These are phyloP conservation scores for Plasmodium vivax DNA, from an alignment of 169 alveolate genomes.

Conservation along the genomic window DNA sequence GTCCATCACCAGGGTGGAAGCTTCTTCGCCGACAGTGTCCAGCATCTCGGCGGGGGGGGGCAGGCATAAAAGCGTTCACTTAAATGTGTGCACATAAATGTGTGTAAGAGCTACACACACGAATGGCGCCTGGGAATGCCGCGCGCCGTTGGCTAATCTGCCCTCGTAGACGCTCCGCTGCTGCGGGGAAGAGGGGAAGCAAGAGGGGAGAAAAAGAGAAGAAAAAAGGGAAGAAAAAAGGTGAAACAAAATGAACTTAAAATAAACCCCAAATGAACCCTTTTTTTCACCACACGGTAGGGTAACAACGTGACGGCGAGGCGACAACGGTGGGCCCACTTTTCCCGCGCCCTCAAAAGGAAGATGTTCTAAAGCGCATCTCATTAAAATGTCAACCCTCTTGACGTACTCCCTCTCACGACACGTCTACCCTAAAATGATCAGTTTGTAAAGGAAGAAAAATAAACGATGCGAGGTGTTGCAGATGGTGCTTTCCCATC, in stretches of 20 bases:
- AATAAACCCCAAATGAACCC: neutral
- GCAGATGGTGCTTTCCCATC: neutral
- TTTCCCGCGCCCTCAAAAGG: neutral
- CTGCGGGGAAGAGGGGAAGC: neutral
- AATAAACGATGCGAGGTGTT: neutral
- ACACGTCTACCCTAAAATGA: neutral
- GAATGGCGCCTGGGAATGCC: neutral
- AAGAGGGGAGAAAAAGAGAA: neutral
- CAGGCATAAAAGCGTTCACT: neutral
- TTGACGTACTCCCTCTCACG: neutral
- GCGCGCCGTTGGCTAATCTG: neutral
- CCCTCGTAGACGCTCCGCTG: neutral
- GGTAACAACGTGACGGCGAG: neutral
- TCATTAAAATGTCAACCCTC: neutral
- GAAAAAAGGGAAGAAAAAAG: neutral
- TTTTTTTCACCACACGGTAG: neutral
- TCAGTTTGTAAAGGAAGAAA: neutral
- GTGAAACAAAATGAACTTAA: neutral
- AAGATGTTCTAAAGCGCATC: neutral
- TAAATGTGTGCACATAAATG: neutral
- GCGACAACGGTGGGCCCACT: neutral
- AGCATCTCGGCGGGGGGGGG: neutral
- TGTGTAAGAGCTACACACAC: neutral
- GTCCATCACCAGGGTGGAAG: conserved; percentile 11
- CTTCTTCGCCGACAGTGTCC: neutral